Conservation (phyloP, 495 filamentous ascomycete species). For the Mytilinidion resinicola region DNA sequence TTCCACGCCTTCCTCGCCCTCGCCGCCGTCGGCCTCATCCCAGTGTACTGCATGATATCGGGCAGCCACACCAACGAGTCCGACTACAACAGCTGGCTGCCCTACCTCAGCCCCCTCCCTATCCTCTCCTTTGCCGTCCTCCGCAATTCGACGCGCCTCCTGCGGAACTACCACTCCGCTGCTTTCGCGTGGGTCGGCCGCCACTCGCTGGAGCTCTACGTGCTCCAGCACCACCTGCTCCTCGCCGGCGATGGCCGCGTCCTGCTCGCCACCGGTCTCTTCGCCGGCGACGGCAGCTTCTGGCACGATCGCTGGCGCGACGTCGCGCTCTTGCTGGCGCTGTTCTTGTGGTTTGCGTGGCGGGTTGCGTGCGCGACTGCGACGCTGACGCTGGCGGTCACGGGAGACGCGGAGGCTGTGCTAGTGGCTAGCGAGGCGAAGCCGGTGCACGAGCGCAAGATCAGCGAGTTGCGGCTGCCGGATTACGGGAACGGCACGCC, state of each 20-base stretch:
- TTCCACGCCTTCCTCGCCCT: slow-evolving; percentile 8
- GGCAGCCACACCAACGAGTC: slow-evolving; percentile 33
- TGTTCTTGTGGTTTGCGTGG: slow-evolving; percentile 19
- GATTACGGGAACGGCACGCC: slow-evolving; percentile 6
- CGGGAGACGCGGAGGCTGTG: background rate
- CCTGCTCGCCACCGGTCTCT: slow-evolving; percentile 45
- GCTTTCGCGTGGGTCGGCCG: slow-evolving; percentile 51
- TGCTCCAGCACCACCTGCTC: slow-evolving; percentile 58
- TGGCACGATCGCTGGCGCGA: slow-evolving; percentile 22
- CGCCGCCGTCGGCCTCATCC: background rate
- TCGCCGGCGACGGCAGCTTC: slow-evolving; percentile 22
- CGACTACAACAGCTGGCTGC: slow-evolving; percentile 46
- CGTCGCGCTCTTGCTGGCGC: slow-evolving; percentile 20
- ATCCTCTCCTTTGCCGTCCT: slow-evolving; percentile 47
- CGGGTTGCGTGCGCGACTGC: slow-evolving; percentile 4
- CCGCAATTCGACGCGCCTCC: slow-evolving; percentile 41
- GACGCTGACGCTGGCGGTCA: slow-evolving; percentile 9
- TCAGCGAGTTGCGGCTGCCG: slow-evolving; percentile 1
- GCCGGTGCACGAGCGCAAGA: background rate
- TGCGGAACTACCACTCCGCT: slow-evolving; percentile 41
- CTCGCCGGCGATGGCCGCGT: slow-evolving; percentile 53
- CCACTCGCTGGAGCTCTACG: slow-evolving; percentile 52
- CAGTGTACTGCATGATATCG: slow-evolving; percentile 24
- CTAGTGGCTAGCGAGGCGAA: background rate
- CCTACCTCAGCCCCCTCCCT: slow-evolving; percentile 50